Percentiles rank a stretch among this genome's conserved stretches.
These are phyloP conservation scores for Penicillium sp. DNA, from an alignment of 2,329 filamentous ascomycete species.

Conservation along the genomic window DNA sequence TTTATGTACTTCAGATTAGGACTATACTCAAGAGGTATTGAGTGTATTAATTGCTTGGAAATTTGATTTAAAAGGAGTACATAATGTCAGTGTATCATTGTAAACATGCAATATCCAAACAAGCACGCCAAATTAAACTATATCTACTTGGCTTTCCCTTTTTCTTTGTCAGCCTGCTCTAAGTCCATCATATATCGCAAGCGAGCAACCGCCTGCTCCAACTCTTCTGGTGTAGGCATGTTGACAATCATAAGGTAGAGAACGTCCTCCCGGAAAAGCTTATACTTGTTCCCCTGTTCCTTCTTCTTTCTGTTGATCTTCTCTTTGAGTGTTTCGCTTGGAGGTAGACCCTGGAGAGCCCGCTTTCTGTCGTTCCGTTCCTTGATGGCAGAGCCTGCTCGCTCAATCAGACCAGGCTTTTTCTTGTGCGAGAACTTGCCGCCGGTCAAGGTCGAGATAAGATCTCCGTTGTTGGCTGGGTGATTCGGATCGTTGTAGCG, in stretches of 20 bases:
- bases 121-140: background rate
- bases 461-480: constrained; percentile 9
- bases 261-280: constrained; percentile 9
- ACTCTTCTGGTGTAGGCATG: constrained; percentile 7
- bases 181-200: background rate
- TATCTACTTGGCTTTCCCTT: background rate
- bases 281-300: background rate
- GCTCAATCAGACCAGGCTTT: background rate
- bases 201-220: constrained; percentile 4
- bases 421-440: background rate
- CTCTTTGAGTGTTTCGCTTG: background rate
- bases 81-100: background rate
- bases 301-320: background rate
- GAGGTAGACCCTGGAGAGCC: background rate
- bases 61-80: background rate
- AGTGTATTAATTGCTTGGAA: background rate
- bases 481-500: constrained; percentile 14
- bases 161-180: background rate
- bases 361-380: background rate
- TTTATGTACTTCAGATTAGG: background rate
- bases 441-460: constrained; percentile 12
- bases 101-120: background rate
- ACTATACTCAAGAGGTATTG: background rate
- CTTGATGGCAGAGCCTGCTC: background rate
- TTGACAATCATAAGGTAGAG: constrained; percentile 13